phyloP scores from a whole-genome alignment of 2,329 filamentous ascomycete genomes.

The Aspergillus pseudotamarii region DNA sequence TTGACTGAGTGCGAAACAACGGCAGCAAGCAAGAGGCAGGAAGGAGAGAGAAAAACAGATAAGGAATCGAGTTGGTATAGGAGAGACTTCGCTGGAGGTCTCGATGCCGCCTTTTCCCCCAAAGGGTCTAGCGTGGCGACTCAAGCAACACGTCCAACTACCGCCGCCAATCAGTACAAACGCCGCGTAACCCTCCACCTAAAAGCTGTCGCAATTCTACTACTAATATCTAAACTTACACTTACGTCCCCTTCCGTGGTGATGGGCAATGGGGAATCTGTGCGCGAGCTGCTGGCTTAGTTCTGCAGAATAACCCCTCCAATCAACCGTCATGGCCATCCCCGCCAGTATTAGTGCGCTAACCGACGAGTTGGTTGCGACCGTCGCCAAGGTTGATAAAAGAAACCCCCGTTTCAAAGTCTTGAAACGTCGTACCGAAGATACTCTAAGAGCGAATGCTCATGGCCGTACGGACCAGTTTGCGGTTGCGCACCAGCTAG shows the following conservation, averaged over 20 bases:
- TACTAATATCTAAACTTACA: neutral
- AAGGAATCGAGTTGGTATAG: constrained; percentile 12
- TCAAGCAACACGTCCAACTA: constrained; percentile 4
- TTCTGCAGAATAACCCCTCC: neutral
- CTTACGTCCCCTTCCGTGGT: neutral
- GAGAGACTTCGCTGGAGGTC: constrained; percentile 6
- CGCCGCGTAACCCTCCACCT: constrained; percentile 16
- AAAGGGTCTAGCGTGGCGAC: constrained; percentile 29
- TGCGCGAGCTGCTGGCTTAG: neutral
- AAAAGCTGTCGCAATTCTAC: neutral
- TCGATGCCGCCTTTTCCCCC: constrained; percentile 26
- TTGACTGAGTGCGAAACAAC: constrained; percentile 12
- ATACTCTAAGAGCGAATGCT: constrained; percentile 42
- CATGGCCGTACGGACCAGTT: constrained; percentile 75
- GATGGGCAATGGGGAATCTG: constrained; percentile 11
- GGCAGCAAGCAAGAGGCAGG: constrained; percentile 13
- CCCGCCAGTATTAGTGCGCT: constrained; percentile 65
- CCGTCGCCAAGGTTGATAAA: constrained; percentile 55
- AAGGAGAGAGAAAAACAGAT: neutral
- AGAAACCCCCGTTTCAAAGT: constrained; percentile 44
- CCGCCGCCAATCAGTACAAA: constrained; percentile 14
- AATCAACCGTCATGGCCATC: constrained; percentile 64
- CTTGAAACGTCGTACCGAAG: constrained; percentile 36
- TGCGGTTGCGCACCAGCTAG: constrained; percentile 65
- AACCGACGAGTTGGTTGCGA: constrained; percentile 70